Evolutionary conservation across 2,329 filamentous ascomycete genomes (phyloP), one percentile per base, ranked within the genome.

Genomic region (Dactylonectria macrodidyma): DNA sequence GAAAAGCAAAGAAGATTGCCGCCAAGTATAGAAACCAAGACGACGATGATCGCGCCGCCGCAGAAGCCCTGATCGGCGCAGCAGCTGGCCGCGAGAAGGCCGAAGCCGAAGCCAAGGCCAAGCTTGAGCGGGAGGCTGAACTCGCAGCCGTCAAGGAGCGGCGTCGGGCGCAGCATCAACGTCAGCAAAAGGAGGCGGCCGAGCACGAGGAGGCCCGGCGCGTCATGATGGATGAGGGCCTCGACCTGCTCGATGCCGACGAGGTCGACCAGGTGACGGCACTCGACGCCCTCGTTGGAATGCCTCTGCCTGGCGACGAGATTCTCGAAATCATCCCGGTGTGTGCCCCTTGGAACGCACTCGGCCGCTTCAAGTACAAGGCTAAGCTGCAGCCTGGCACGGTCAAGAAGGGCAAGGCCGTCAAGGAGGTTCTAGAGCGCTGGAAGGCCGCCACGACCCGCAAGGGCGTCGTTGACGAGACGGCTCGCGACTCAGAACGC

Each of bases 1-100:
- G 88, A 67, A 97, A 97, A 79, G 91, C 91, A 50, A 97, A 97
- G 84, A 97, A 96, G 80, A 91, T 94, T 2, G 94, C 94, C 3
- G 85, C 89, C 66, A 98, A 97, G 79, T 99, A 99, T 82, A 95
- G 93, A 52, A 86, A 97, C 74, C 96, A 98, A 85, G 95, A 98
- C 75, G 95, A 97, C 62, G 95, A 97, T 81, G 96, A 99, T 77
- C 93, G 95, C 12, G 89, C 88, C 7, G 88, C 95, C 0, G 94
- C 95, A 36, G 92, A 98, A 81, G 88, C 91, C 26, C 87, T 98
- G n/a, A 90, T 97, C n/a, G 96, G 96, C 46, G 91, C 93, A 2
- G 84, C 87, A 66, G 87, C 88, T 0, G 91, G 91, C 1, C 88
- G 89, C 44, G 87, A 93, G 73, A 90, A 91, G 69, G 89, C 88